Conservation (phyloP, 768 basidiomycete species). For the Kwoniella sp. region DNA sequence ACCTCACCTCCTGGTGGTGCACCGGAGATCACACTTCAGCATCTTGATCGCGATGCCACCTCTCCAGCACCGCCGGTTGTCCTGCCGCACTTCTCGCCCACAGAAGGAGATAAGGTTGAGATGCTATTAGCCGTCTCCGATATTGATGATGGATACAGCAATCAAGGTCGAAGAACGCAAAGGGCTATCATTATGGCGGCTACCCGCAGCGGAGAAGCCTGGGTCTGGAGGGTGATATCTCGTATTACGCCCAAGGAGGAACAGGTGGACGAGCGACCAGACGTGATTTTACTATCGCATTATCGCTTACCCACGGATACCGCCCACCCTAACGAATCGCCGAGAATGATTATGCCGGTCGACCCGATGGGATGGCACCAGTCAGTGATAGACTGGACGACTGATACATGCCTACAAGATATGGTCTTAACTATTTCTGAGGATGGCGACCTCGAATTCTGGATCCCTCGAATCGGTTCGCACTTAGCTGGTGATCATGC, state of each 20-base stretch:
- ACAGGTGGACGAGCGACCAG: slow-evolving; percentile 10
- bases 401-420: slow-evolving; percentile 59
- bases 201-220: slow-evolving; percentile 37
- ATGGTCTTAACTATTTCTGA: slow-evolving; percentile 76
- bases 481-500: slow-evolving; percentile 22
- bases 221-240: slow-evolving; percentile 48
- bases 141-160: slow-evolving; percentile 53
- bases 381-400: slow-evolving; percentile 51
- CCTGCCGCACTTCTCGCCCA: slow-evolving; percentile 32
- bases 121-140: slow-evolving; percentile 53
- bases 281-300: slow-evolving; percentile 26
- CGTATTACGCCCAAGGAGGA: slow-evolving; percentile 12
- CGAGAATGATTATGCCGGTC: slow-evolving; percentile 43
- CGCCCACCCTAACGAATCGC: slow-evolving; percentile 5
- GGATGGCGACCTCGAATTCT: slow-evolving; percentile 80
- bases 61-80: slow-evolving; percentile 26
- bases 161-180: slow-evolving; percentile 31
- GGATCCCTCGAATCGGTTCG: slow-evolving; percentile 64
- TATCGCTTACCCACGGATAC: slow-evolving; percentile 34
- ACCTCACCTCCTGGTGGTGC: neutral
- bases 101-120: slow-evolving; percentile 27
- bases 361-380: slow-evolving; percentile 57
- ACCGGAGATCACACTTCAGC: slow-evolving; percentile 33
- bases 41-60: slow-evolving; percentile 29
- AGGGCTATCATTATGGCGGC: slow-evolving; percentile 50